phyloP scores from a whole-genome alignment of 352 stramenopile species.

The Phytophthora hibernalis region DNA sequence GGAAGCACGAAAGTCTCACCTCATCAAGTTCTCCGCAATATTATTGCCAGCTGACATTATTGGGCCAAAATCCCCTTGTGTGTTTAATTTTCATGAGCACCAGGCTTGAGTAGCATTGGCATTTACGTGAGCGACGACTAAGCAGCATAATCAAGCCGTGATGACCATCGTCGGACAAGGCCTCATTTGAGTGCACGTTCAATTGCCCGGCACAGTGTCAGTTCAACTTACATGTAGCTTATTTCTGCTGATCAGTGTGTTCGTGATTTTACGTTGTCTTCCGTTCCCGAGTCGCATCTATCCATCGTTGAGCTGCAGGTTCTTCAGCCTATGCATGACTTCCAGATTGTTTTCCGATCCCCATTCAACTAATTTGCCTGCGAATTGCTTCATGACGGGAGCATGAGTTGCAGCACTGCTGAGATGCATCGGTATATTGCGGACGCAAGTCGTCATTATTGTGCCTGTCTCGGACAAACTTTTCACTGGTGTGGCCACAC shows the following conservation, averaged over 20 bases:
- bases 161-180: conserved; percentile 9
- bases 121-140: too few species aligned
- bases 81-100: too few species aligned
- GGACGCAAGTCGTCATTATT: conserved; percentile 13
- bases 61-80: too few species aligned
- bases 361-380: conserved; percentile 17
- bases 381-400: conserved; percentile 13
- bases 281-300: not conserved
- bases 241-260: conserved; percentile 5
- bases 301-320: not conserved
- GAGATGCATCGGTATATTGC: conserved; percentile 28
- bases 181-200: too few species aligned
- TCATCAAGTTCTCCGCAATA: too few species aligned
- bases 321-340: conserved; percentile 2
- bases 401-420: not conserved
- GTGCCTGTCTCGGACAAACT: conserved; percentile 5
- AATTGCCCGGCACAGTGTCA: too few species aligned
- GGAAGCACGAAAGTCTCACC: too few species aligned
- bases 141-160: too few species aligned
- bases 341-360: conserved; percentile 4
- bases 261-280: conserved; percentile 15
- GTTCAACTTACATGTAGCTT: too few species aligned
- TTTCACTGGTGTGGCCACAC: conserved; percentile 4
- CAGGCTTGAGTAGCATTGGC: too few species aligned
- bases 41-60: too few species aligned